Evolutionary conservation across 1,284 basidiomycete species (phyloP), one percentile per base, ranked within the genome.

Genomic region (Gymnopus androsaceus): DNA sequence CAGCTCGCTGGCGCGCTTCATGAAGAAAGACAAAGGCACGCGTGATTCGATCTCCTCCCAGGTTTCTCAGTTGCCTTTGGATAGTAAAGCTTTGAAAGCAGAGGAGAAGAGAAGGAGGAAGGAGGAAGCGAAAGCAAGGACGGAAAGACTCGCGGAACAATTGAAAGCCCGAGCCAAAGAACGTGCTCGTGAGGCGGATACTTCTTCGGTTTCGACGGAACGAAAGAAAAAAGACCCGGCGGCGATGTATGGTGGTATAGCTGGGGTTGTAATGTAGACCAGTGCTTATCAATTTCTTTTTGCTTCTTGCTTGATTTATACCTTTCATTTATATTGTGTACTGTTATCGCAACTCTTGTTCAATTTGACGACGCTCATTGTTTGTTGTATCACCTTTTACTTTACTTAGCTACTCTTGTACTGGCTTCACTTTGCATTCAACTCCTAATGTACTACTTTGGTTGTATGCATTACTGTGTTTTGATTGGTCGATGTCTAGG

Each of bases 61-160:
- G 25, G 30, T 38, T 30, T 49, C 56, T 15, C 45, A 53, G 37
- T 23, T 57, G 31, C 56, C 56, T 4, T 48, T 64, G 34, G 77
- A 73, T 55, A 64, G 63, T 53, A 78, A 71, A 58, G 56, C 60
- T 49, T 62, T 69, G 34, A 80, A 74, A 65, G 72, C 69, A 7
- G 76, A 81, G 58, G 74, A 73, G 59, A 79, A 80, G 67, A 67
- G 63, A 60, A 69, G 71, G 60, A 77, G 75, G 65, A 79, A 79
- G 69, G 76, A 74, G 41, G 75, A 76, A 52, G 72, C 72, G 55
- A 72, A 70, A 59, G 68, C 66, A 49, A 69, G 69, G 61, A 66
- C 69, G 15, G 76, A 78, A 55, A 69, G 69, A 46, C 65, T 80
- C 31, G 76, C 77, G n/a, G 67, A 71, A 51, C 74, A 79, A 37